phyloP scores from a whole-genome alignment of 2,329 filamentous ascomycete species.

The Nakataea oryzae region DNA sequence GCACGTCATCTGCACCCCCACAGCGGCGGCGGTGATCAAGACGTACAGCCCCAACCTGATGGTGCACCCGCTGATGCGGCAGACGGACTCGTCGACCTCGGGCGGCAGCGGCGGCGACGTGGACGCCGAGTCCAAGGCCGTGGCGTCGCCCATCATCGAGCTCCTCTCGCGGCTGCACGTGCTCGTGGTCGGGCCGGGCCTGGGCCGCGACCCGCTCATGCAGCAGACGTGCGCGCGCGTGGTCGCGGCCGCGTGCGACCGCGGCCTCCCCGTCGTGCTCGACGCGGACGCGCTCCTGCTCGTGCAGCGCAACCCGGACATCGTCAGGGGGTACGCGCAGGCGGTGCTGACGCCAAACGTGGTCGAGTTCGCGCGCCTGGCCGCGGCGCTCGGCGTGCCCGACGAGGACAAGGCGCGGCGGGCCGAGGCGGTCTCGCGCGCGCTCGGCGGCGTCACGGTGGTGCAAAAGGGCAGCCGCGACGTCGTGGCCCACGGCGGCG shows the following conservation, averaged over 20 bases:
- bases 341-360: conserved; percentile 93
- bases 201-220: conserved; percentile 84
- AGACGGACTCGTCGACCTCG: conserved; percentile 41
- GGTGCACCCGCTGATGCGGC: conserved; percentile 93
- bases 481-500: conserved; percentile 39
- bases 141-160: conserved; percentile 60
- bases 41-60: conserved; percentile 96
- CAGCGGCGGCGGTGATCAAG: conserved; percentile 83
- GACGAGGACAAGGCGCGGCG: conserved; percentile 18
- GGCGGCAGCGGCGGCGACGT: conserved; percentile 18
- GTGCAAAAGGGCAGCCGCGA: conserved; percentile 82
- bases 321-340: conserved; percentile 70
- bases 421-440: conserved; percentile 59
- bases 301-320: conserved; percentile 62
- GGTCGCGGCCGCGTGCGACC: conserved; percentile 65
- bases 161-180: conserved; percentile 85
- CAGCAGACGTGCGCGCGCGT: conserved; percentile 75
- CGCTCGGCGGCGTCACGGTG: conserved; percentile 79
- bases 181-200: conserved; percentile 82
- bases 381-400: conserved; percentile 58
- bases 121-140: conserved; percentile 45
- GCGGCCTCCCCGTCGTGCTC: conserved; percentile 69
- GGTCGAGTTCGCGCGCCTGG: conserved; percentile 79
- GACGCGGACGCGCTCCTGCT: conserved; percentile 84
- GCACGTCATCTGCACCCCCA: conserved; percentile 91